phyloP scores from a whole-genome alignment of 768 basidiomycete species.

The Pulveroboletus sp. region DNA sequence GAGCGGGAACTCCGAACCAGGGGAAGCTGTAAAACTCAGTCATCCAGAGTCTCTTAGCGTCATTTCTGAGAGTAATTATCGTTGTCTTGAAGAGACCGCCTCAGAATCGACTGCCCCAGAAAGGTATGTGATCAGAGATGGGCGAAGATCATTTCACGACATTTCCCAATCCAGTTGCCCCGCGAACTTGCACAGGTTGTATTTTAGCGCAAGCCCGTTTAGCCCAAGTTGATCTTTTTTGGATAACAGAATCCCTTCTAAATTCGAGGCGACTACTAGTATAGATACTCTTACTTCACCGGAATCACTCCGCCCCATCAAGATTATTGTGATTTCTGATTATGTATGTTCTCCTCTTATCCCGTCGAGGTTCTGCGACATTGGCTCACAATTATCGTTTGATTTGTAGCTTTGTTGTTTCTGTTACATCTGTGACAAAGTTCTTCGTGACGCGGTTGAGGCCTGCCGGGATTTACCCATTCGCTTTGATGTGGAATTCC shows the following conservation, averaged over 20 bases:
- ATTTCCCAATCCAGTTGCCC: constrained; percentile 5
- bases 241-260: constrained; percentile 18
- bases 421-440: constrained; percentile 37
- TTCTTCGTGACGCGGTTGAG: constrained; percentile 32
- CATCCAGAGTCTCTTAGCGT: constrained; percentile 17
- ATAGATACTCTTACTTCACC: neutral
- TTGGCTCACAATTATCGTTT: neutral
- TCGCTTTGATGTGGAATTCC: constrained; percentile 31
- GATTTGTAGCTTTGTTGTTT: constrained; percentile 29
- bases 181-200: constrained; percentile 18
- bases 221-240: neutral
- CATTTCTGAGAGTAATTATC: constrained; percentile 22
- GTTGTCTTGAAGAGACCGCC: constrained; percentile 11
- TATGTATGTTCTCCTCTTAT: constrained; percentile 19
- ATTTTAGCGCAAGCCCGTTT: neutral
- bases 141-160: neutral
- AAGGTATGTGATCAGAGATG: constrained; percentile 7
- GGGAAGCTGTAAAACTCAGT: neutral
- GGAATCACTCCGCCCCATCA: constrained; percentile 21
- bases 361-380: neutral
- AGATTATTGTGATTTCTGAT: constrained; percentile 33
- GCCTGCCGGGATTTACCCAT: constrained; percentile 29
- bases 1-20: neutral
- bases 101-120: neutral
- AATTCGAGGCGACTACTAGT: neutral